Evolutionary conservation across 306 rosid genomes (phyloP).

Genomic region (Cicer yamashitae): DNA sequence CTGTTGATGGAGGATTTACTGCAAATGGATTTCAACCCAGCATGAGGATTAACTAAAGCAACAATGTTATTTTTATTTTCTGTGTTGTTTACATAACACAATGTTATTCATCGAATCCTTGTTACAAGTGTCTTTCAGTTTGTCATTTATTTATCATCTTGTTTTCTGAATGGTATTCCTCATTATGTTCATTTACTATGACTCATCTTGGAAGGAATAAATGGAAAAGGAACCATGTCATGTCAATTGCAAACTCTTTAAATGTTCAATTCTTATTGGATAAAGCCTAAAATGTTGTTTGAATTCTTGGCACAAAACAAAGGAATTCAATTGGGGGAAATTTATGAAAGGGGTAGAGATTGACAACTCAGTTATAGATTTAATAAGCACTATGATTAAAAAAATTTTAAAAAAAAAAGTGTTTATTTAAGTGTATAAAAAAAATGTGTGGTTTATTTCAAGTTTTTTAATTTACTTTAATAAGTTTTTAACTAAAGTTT

Average conservation of each 20-base stretch:
- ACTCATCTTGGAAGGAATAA: constrained; percentile 1
- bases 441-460: no score
- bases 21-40: constrained; percentile 66
- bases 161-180: constrained; percentile 4
- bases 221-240: neutral
- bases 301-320: neutral
- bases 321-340: no score
- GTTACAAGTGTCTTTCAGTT: neutral
- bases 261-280: neutral
- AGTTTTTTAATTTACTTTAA: no score
- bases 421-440: no score
- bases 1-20: constrained; percentile 82
- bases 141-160: neutral
- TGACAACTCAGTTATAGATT: no score
- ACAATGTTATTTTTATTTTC: neutral
- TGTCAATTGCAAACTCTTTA: neutral
- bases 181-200: constrained; percentile 2
- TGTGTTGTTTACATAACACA: neutral
- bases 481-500: no score
- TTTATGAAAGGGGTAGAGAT: no score
- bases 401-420: no score
- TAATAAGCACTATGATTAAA: no score
- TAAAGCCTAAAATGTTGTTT: neutral
- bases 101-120: neutral
- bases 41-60: constrained; percentile 45